Evolutionary conservation across 495 filamentous ascomycete species (phyloP).

Genomic region (Hyaloscypha hepaticicola): DNA sequence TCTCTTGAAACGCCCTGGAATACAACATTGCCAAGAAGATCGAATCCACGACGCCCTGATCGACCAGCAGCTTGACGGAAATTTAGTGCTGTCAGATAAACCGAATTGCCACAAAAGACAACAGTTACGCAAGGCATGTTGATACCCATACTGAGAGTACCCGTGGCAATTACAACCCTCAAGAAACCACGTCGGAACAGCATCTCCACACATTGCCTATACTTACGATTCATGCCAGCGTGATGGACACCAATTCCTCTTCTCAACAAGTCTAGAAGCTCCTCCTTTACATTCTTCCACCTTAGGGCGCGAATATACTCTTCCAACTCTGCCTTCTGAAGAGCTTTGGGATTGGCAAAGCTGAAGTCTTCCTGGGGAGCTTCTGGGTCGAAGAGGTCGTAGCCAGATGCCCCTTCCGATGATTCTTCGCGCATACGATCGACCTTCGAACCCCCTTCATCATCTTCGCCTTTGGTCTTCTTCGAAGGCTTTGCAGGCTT

Average conservation of each 20-base stretch:
- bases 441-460: conserved; percentile 46
- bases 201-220: conserved; percentile 69
- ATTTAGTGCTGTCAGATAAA: conserved; percentile 70
- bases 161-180: conserved; percentile 73
- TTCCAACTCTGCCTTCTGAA: conserved; percentile 52
- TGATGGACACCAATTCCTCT: conserved; percentile 77
- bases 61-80: conserved; percentile 75
- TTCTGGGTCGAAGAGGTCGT: conserved; percentile 63
- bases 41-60: conserved; percentile 77
- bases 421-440: conserved; percentile 55
- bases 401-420: conserved; percentile 50
- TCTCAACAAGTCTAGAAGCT: conserved; percentile 54
- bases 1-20: conserved; percentile 59
- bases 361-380: conserved; percentile 60
- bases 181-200: conserved; percentile 73
- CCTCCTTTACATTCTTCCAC: conserved; percentile 41
- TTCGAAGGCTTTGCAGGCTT: conserved; percentile 37
- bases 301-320: conserved; percentile 45
- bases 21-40: conserved; percentile 76
- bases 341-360: conserved; percentile 60
- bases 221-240: conserved; percentile 73
- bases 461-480: conserved; percentile 42
- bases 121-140: conserved; percentile 87
- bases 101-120: conserved; percentile 70
- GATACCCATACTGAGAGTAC: conserved; percentile 73